Conservation (phyloP, 495 filamentous ascomycete species). For the Apiosordaria backusii region DNA sequence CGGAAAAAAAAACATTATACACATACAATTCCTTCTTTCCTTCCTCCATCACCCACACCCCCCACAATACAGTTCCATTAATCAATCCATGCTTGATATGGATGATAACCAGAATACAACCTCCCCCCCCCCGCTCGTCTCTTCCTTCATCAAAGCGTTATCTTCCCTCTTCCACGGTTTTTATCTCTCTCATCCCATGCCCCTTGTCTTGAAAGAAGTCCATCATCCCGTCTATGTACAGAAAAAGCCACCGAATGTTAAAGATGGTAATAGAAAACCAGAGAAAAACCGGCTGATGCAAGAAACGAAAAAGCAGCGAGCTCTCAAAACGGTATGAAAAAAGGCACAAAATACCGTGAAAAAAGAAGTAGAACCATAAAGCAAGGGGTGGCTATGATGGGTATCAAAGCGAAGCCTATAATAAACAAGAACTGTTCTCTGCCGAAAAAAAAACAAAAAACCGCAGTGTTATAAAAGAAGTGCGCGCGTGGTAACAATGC, state of each 20-base stretch:
- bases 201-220: no score
- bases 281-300: not conserved
- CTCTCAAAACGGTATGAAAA: no score
- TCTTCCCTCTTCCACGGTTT: not conserved
- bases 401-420: slow-evolving; percentile 26
- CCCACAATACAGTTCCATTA: not conserved
- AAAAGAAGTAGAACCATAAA: not conserved
- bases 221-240: not conserved
- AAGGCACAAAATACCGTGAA: not conserved
- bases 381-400: slow-evolving; percentile 29
- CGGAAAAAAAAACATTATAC: not conserved
- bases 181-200: not conserved
- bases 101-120: not conserved
- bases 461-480: not conserved
- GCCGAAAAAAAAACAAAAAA: not conserved
- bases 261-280: not conserved
- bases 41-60: not conserved
- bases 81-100: not conserved
- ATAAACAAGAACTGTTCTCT: slow-evolving; percentile 3
- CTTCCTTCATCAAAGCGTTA: not conserved
- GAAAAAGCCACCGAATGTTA: no score
- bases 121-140: not conserved
- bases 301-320: not conserved
- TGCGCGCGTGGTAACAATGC: not conserved
- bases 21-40: not conserved